Percentiles rank a stretch among this genome's conserved stretches.
phyloP scores from a whole-genome alignment of 1,284 basidiomycete genomes.

The Cryptococcus sp. region DNA sequence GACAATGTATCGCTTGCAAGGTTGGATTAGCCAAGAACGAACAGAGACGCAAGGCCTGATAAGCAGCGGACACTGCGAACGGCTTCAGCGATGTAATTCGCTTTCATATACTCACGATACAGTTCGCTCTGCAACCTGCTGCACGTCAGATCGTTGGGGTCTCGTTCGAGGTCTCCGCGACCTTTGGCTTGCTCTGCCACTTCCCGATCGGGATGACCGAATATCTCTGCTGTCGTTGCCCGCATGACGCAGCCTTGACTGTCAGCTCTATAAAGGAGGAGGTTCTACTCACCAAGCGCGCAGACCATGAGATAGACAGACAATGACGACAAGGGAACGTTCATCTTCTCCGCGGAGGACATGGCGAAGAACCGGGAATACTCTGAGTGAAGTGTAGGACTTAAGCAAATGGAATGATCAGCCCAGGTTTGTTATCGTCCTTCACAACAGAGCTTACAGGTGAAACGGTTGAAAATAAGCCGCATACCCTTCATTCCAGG shows the following conservation, averaged over 20 bases:
- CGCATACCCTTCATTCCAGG: conserved; percentile 46
- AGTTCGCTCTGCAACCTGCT: conserved; percentile 52
- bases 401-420: conserved; percentile 4
- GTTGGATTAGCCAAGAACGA: conserved; percentile 53
- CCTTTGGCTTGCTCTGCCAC: conserved; percentile 4
- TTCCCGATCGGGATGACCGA: conserved; percentile 32
- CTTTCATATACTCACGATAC: conserved; percentile 37
- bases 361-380: conserved; percentile 47
- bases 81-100: not conserved
- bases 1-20: conserved; percentile 46
- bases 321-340: conserved; percentile 44
- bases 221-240: conserved; percentile 46
- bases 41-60: conserved; percentile 52
- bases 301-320: conserved; percentile 52
- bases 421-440: not conserved
- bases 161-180: conserved; percentile 6
- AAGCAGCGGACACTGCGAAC: conserved; percentile 48
- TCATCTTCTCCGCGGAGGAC: conserved; percentile 42
- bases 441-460: conserved; percentile 22
- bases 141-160: conserved; percentile 44
- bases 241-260: conserved; percentile 45
- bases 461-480: conserved; percentile 50
- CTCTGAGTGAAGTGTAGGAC: conserved; percentile 43
- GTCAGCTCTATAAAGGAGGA: not conserved
- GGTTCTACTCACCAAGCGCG: conserved; percentile 35